These are phyloP conservation scores for Aureobasidium vineae DNA, from an alignment of 2,329 filamentous ascomycete genomes.

Conservation along the genomic window DNA sequence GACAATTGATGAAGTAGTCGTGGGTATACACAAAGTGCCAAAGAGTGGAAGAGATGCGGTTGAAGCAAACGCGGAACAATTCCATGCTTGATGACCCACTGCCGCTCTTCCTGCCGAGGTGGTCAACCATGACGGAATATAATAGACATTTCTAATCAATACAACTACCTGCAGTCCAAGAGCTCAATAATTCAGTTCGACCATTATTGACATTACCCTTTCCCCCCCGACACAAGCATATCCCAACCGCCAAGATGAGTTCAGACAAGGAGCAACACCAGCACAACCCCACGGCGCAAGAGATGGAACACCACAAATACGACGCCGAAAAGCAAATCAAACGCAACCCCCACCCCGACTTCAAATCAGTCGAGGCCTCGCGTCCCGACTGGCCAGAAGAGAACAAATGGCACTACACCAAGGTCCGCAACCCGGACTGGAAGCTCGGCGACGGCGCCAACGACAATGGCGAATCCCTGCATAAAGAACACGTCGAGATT, in stretches of 20 bases:
- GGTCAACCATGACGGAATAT: neutral
- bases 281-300: conserved; percentile 17
- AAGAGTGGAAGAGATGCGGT: neutral
- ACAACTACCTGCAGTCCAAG: neutral
- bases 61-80: neutral
- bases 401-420: conserved; percentile 55
- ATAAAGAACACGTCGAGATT: conserved; percentile 68
- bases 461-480: conserved; percentile 49
- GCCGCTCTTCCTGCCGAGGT: conserved; percentile 3
- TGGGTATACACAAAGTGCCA: neutral
- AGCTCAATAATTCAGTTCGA: neutral
- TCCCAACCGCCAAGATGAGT: conserved; percentile 8
- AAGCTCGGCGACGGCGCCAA: conserved; percentile 65
- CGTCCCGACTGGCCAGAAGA: conserved; percentile 60
- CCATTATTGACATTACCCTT: too few relatives aligned
- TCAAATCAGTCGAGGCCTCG: conserved; percentile 67
- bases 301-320: conserved; percentile 18
- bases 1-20: neutral
- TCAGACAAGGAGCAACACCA: conserved; percentile 22
- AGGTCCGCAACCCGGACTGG: conserved; percentile 67
- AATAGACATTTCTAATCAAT: neutral
- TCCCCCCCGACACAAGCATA: neutral
- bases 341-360: conserved; percentile 71
- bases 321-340: conserved; percentile 47
- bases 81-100: neutral